Evolutionary conservation across 129 eudicot genomes (phyloP).

Genomic region (Kitagawia praeruptora): DNA sequence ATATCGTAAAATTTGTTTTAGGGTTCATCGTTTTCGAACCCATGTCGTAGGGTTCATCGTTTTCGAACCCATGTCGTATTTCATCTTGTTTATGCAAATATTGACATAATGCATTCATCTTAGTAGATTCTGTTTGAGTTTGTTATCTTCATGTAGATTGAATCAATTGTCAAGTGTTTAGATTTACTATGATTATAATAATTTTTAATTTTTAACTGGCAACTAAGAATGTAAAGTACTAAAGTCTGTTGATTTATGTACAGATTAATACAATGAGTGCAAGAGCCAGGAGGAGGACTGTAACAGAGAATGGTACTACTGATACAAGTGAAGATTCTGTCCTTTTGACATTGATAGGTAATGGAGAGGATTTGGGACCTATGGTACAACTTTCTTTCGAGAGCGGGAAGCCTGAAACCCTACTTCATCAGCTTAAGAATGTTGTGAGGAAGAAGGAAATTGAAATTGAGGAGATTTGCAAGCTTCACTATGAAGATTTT

Average conservation of each 20-base stretch:
- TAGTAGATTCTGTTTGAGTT: too few relatives aligned
- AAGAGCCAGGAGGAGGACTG: conserved; percentile 50
- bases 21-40: too few relatives aligned
- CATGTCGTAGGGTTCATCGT: too few relatives aligned
- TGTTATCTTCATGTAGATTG: too few relatives aligned
- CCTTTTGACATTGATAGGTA: conserved; percentile 65
- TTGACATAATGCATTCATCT: too few relatives aligned
- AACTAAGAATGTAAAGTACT: background rate
- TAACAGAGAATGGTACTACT: conserved; percentile 45
- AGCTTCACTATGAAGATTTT: conserved; percentile 85
- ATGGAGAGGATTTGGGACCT: conserved; percentile 86
- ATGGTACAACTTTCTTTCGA: conserved; percentile 78
- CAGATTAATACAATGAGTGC: conserved; percentile 36
- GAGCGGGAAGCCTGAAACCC: conserved; percentile 63
- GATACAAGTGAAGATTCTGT: conserved; percentile 77
- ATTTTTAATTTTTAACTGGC: too few relatives aligned
- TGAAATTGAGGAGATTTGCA: conserved; percentile 90
- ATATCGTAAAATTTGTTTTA: too few relatives aligned
- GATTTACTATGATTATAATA: too few relatives aligned
- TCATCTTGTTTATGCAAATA: too few relatives aligned
- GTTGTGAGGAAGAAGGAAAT: conserved; percentile 70
- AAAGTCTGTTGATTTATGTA: background rate
- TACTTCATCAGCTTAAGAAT: conserved; percentile 57
- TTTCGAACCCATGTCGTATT: too few relatives aligned
- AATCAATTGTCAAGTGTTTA: too few relatives aligned